Evolutionary conservation across 139 green algal species (phyloP).

Genomic region (Chlamydomonas eustigma): DNA sequence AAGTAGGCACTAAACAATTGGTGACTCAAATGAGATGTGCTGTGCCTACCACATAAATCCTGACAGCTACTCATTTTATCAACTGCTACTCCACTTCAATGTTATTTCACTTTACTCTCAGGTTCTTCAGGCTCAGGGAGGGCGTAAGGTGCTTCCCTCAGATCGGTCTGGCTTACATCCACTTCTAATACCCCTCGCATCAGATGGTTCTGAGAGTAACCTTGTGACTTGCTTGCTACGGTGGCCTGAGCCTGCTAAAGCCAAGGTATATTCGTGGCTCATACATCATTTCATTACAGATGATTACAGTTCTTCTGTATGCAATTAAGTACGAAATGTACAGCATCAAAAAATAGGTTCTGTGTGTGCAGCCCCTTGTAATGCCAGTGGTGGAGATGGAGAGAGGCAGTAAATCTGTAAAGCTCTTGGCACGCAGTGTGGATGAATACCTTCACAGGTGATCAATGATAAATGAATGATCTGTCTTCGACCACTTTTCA

Average conservation of each 20-base stretch:
- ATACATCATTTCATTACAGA: too few relatives aligned
- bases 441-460: constrained; percentile 70
- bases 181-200: constrained; percentile 61
- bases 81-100: background rate
- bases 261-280: constrained; percentile 37
- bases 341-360: too few relatives aligned
- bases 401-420: constrained; percentile 33
- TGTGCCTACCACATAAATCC: too few relatives aligned
- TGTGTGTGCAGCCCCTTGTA: constrained; percentile 41
- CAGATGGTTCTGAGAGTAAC: constrained; percentile 1
- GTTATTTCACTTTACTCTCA: constrained; percentile 16
- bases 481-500: too few relatives aligned
- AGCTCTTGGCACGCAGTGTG: constrained; percentile 56
- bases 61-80: too few relatives aligned
- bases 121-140: constrained; percentile 62
- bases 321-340: too few relatives aligned
- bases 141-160: constrained; percentile 40
- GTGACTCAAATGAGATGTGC: too few relatives aligned
- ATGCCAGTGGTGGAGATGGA: constrained; percentile 57
- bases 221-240: constrained; percentile 62
- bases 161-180: constrained; percentile 66
- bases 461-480: too few relatives aligned
- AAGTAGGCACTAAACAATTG: constrained; percentile 13
- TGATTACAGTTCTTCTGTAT: too few relatives aligned
- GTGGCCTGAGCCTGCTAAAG: constrained; percentile 48